Evolutionary conservation across 192 early-diverging fungal genomes (phyloP), one percentile per base, ranked within the genome.

Genomic region (Coemansia sp.): DNA sequence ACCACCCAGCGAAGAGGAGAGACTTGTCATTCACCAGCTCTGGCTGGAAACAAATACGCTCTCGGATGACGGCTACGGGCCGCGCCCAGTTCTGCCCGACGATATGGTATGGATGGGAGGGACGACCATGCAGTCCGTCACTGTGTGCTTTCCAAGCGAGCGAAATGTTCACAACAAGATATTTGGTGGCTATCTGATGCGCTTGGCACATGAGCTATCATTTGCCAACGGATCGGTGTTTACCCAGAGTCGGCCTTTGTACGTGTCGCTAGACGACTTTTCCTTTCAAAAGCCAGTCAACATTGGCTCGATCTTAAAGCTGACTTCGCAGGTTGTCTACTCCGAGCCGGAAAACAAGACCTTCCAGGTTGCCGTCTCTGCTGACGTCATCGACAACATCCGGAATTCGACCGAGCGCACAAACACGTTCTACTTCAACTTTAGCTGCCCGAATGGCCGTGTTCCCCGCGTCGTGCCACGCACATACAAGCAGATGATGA

Each of bases 391-490:
- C 43, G 87, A 94, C 72, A 83, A 91, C 33, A 65, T 77, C 48
- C 78, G 78, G 9, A 84, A 76, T 21, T 79, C 77, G 0, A 69
- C 85, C 0, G 86, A 90, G 39, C 91, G 87, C n/a, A 93, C 91
- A 37, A 95, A 97, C 74, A 85, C 85, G 0, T 97, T 97, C 61
- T 87, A 93, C 78, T 92, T 95, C 60, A 95, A 92, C 33, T 94
- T 97, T 65, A 75, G 73, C 36, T 68, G 59, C 34, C 71, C 79
- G 11, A 45, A 37, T 37, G 73, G 66, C 51, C 21, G 39, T 2
- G 83, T 90, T 13, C 74, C 81, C 11, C 84, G 87, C 24, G 71
- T 95, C 18, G 74, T 95, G 48, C 95, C 95, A 9, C 76, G 84
- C 46, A 88, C 89, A 6, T 97, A 97, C 70, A 88, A 85, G 46